Conservation (phyloP, 169 alveolate species). For the Plasmodium coatneyi region DNA sequence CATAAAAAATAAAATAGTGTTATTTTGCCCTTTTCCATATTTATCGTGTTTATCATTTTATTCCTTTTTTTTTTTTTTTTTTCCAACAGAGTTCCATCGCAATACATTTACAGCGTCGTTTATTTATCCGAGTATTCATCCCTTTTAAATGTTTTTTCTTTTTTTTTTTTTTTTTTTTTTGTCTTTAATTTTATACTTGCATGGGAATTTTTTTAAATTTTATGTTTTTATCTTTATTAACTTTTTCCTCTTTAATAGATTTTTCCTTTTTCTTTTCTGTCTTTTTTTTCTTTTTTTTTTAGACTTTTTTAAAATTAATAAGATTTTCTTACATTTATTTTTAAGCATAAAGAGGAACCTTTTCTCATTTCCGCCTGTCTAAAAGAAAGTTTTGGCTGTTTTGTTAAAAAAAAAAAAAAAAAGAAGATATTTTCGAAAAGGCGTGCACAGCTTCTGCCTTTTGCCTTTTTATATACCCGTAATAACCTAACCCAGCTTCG, state of each 20-base stretch:
- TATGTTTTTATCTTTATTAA: not conserved
- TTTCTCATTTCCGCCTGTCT: not conserved
- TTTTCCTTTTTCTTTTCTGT: not conserved
- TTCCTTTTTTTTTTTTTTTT: not conserved
- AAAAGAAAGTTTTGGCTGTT: not conserved
- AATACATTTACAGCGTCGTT: not conserved
- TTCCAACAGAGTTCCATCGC: not conserved
- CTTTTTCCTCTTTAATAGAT: not conserved
- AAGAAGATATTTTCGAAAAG: not conserved
- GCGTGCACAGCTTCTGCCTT: not conserved
- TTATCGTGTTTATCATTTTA: not conserved
- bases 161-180: not conserved
- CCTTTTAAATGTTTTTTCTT: not conserved
- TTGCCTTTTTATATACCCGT: not conserved
- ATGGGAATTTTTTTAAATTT: not conserved
- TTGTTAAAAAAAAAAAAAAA: not conserved
- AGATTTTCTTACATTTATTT: not conserved
- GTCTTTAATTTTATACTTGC: not conserved
- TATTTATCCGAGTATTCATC: not conserved
- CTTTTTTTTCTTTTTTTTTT: not conserved
- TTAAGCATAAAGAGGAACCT: not conserved
- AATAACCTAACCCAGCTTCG: not conserved
- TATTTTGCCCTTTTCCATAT: not conserved
- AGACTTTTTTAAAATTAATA: slow-evolving; percentile 1
- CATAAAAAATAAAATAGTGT: not conserved